Conservation (phyloP, 306 rosid species). For the Malus sylvestris region DNA sequence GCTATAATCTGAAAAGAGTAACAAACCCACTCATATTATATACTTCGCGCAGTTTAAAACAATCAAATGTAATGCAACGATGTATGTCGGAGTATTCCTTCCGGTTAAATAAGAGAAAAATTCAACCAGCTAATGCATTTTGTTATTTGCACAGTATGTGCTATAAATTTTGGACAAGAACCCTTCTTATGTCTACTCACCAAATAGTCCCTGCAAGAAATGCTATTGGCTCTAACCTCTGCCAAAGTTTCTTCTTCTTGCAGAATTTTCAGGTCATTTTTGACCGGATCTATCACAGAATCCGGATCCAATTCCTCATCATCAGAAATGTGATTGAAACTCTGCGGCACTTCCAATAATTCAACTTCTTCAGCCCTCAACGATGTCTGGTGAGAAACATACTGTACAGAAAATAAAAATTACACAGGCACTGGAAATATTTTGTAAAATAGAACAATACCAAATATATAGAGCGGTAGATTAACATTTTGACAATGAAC, state of each 20-base stretch:
- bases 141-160: neutral
- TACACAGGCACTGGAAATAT: neutral
- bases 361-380: slow-evolving; percentile 44
- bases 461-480: slow-evolving; percentile 2
- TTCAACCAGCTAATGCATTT: neutral
- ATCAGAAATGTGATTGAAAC: slow-evolving; percentile 7
- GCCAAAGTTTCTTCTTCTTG: slow-evolving; percentile 49
- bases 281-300: slow-evolving; percentile 30
- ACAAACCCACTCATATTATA: too few species aligned
- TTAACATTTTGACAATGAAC: neutral
- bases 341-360: slow-evolving; percentile 34
- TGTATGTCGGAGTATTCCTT: neutral
- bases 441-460: neutral
- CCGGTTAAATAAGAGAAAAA: neutral
- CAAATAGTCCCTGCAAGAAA: slow-evolving; percentile 34
- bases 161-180: too few species aligned
- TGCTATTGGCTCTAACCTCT: slow-evolving; percentile 27
- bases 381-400: slow-evolving; percentile 40
- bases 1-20: slow-evolving; percentile 64
- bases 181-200: slow-evolving; percentile 20
- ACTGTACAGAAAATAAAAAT: slow-evolving; percentile 27
- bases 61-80: neutral
- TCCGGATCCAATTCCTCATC: slow-evolving; percentile 22
- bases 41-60: neutral
- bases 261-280: slow-evolving; percentile 28